Evolutionary conservation across 2,329 filamentous ascomycete genomes (phyloP).

Genomic region (Exophiala oligosperma): DNA sequence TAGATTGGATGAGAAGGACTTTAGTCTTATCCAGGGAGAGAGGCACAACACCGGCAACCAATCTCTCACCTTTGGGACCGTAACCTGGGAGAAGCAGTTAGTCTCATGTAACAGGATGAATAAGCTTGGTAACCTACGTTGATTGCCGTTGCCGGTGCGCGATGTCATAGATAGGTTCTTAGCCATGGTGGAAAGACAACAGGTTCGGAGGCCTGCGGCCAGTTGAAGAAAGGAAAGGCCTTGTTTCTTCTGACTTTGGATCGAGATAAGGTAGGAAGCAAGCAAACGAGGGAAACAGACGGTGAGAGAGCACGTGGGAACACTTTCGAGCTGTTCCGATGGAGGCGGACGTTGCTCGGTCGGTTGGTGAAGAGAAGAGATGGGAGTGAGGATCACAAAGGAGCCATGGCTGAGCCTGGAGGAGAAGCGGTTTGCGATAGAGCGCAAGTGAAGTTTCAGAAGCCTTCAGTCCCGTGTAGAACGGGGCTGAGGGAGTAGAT

Average conservation of each 20-base stretch:
- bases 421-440: slow-evolving; percentile 13
- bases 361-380: slow-evolving; percentile 16
- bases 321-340: slow-evolving; percentile 25
- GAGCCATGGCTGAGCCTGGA: slow-evolving; percentile 31
- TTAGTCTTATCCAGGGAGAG: slow-evolving; percentile 81
- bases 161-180: slow-evolving; percentile 42
- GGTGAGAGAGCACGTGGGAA: slow-evolving; percentile 23
- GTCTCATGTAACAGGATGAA: background rate
- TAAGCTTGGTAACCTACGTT: slow-evolving; percentile 42
- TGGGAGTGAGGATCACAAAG: slow-evolving; percentile 27
- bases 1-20: slow-evolving; percentile 92
- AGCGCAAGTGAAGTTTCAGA: slow-evolving; percentile 16
- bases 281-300: slow-evolving; percentile 20
- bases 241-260: slow-evolving; percentile 1
- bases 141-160: slow-evolving; percentile 49
- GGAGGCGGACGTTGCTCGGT: slow-evolving; percentile 16
- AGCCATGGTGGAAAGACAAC: slow-evolving; percentile 15
- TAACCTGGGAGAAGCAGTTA: slow-evolving; percentile 64
- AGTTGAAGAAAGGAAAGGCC: slow-evolving; percentile 1
- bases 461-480: slow-evolving; percentile 47
- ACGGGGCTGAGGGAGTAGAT: slow-evolving; percentile 39
- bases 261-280: background rate
- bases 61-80: slow-evolving; percentile 84
- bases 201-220: slow-evolving; percentile 5
- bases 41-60: slow-evolving; percentile 92